Conservation (phyloP, 148 eudicot species). For the Rhododendron henanense region DNA sequence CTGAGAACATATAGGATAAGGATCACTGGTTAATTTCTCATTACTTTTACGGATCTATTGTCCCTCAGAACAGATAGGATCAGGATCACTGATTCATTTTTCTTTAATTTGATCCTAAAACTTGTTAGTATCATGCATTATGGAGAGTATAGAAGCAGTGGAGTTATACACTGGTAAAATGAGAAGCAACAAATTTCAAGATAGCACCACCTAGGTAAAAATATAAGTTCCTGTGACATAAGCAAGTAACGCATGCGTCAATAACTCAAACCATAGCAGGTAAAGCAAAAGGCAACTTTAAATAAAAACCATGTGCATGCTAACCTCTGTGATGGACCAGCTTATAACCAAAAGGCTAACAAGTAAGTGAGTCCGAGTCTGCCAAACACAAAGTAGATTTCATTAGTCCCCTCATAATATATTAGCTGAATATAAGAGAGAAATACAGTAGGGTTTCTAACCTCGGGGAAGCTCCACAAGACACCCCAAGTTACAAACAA, state of each 20-base stretch:
- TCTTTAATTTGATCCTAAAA: too few relatives aligned
- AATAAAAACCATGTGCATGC: not conserved
- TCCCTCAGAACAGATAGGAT: not conserved
- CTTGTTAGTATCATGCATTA: not conserved
- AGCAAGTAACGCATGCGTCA: not conserved
- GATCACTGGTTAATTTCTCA: too few relatives aligned
- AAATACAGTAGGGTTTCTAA: slow-evolving; percentile 15
- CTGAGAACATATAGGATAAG: not conserved
- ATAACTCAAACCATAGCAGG: not conserved
- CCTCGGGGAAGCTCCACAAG: slow-evolving; percentile 89
- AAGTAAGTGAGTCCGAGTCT: slow-evolving; percentile 64
- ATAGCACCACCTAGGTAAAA: not conserved
- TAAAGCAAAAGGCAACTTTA: not conserved
- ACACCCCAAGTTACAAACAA: slow-evolving; percentile 86
- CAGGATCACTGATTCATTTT: not conserved
- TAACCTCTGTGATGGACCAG: slow-evolving; percentile 90
- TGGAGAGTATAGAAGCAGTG: not conserved
- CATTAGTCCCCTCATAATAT: not conserved
- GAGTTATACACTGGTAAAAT: not conserved
- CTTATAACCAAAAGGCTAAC: slow-evolving; percentile 86
- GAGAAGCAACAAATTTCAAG: not conserved
- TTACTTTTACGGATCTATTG: too few relatives aligned
- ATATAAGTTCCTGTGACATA: not conserved
- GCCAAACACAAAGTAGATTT: slow-evolving; percentile 24
- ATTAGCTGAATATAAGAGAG: not conserved